phyloP scores from a whole-genome alignment of 805 yeast genomes.

The Candida methanosorbosa region DNA sequence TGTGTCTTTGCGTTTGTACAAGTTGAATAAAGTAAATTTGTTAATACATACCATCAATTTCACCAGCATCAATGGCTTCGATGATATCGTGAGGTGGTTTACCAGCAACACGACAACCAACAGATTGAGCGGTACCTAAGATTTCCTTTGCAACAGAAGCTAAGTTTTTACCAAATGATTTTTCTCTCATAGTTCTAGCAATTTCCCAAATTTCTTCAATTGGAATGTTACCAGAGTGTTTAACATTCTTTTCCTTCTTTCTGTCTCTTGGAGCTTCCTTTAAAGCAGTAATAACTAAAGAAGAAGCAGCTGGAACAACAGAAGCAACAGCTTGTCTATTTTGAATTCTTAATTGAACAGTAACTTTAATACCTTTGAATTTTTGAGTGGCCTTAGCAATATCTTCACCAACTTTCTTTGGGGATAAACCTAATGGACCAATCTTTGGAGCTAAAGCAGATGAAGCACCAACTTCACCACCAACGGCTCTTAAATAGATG shows the following conservation, averaged over 20 bases:
- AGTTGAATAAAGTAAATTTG: slow-evolving; percentile 10
- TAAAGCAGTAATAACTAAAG: slow-evolving; percentile 97
- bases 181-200: slow-evolving; percentile 96
- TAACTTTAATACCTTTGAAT: slow-evolving; percentile 98
- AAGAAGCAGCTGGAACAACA: slow-evolving; percentile 99
- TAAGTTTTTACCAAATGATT: slow-evolving; percentile 96
- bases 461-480: slow-evolving; percentile 99
- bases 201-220: slow-evolving; percentile 93
- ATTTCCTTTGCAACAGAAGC: slow-evolving; percentile 97
- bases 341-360: slow-evolving; percentile 97
- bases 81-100: slow-evolving; percentile 99
- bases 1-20: no score
- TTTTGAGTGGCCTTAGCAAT: slow-evolving; percentile 99
- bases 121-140: slow-evolving; percentile 99
- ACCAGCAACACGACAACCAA: slow-evolving; percentile 98
- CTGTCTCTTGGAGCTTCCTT: slow-evolving; percentile 99
- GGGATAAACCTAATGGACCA: slow-evolving; percentile 99
- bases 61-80: slow-evolving; percentile 98
- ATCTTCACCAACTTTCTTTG: slow-evolving; percentile 99
- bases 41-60: slow-evolving; percentile 62
- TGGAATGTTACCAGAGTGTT: slow-evolving; percentile 98
- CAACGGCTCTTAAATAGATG: slow-evolving; percentile 99
- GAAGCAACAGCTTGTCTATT: slow-evolving; percentile 99
- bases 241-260: slow-evolving; percentile 99
- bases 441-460: slow-evolving; percentile 99